Conservation (phyloP, 2,329 filamentous ascomycete species). For the Paecilomyces niveus region DNA sequence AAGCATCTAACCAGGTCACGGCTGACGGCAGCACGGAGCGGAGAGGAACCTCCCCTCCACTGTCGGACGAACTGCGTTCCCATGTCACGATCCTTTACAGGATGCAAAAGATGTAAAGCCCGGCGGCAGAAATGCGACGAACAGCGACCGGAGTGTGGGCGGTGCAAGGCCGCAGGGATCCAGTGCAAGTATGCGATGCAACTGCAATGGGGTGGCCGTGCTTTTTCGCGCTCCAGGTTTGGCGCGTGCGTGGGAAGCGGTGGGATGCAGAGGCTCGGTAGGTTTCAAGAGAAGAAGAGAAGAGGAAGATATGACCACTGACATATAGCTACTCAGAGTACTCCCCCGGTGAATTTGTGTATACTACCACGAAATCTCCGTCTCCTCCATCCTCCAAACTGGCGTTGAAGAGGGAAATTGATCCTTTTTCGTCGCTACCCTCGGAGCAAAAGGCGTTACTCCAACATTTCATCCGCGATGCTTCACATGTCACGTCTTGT, state of each 20-base stretch:
- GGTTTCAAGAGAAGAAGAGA: not conserved
- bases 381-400: conserved; percentile 12
- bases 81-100: conserved; percentile 36
- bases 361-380: conserved; percentile 23
- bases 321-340: conserved; percentile 20
- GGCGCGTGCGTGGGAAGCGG: conserved; percentile 27
- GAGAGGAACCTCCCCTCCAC: conserved; percentile 1
- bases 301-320: not conserved
- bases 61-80: conserved; percentile 4
- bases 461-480: conserved; percentile 36
- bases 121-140: conserved; percentile 42
- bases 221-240: conserved; percentile 34
- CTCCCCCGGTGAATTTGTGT: conserved; percentile 33
- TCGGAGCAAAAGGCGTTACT: conserved; percentile 28
- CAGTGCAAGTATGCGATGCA: conserved; percentile 36
- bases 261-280: conserved; percentile 30
- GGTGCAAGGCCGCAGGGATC: conserved; percentile 30
- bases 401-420: conserved; percentile 21
- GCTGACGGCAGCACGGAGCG: not conserved
- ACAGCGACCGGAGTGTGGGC: conserved; percentile 32
- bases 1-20: not conserved
- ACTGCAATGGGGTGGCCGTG: conserved; percentile 36
- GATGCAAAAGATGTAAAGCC: conserved; percentile 39
- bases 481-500: conserved; percentile 35
- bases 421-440: conserved; percentile 31